phyloP scores from a whole-genome alignment of 495 filamentous ascomycete species.

The Aspergillus asperescens region DNA sequence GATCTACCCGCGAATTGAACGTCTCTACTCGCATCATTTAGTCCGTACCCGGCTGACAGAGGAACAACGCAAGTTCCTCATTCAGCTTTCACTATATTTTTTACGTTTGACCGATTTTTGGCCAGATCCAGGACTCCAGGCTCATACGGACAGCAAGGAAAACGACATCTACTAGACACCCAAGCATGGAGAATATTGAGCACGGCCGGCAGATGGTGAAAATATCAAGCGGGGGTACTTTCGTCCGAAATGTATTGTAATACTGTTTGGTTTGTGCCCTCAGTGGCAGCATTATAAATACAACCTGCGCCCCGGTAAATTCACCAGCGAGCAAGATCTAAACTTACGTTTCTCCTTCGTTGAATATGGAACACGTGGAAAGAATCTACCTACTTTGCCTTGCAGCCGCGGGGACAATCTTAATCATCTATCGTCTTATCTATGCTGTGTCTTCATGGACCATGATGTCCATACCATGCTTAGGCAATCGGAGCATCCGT shows the following conservation, averaged over 20 bases:
- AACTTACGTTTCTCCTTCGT: background rate
- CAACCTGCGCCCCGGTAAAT: background rate
- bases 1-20: background rate
- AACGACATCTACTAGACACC: background rate
- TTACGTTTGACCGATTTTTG: background rate
- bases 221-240: too few species aligned
- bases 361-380: background rate
- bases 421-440: background rate
- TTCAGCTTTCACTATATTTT: slow-evolving; percentile 1
- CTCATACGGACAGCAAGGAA: background rate
- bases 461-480: background rate
- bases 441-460: background rate
- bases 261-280: background rate
- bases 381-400: background rate
- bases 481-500: background rate
- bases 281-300: background rate
- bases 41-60: background rate
- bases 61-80: slow-evolving; percentile 4
- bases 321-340: background rate
- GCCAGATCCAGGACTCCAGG: background rate
- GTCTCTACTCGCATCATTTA: background rate
- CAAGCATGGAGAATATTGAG: background rate
- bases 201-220: too few species aligned
- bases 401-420: background rate
- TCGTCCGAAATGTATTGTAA: background rate